Conservation (phyloP, 768 basidiomycete species). For the Lentinula guzmanii region DNA sequence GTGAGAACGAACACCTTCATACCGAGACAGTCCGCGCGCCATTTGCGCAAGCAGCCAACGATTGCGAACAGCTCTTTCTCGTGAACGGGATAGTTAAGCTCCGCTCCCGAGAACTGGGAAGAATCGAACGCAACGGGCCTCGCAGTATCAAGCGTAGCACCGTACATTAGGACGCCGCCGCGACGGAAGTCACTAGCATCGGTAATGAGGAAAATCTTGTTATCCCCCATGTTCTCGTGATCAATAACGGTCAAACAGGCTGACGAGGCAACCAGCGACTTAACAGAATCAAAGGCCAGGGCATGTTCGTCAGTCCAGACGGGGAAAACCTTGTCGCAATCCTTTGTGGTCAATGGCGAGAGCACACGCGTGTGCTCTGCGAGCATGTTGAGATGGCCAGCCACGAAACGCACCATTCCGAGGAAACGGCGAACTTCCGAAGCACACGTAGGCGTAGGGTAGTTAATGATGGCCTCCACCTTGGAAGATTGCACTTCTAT, state of each 20-base stretch:
- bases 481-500: constrained; percentile 15
- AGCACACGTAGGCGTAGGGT: constrained; percentile 12
- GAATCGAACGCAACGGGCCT: constrained; percentile 25
- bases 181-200: constrained; percentile 22
- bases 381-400: constrained; percentile 7
- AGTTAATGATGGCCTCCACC: constrained; percentile 15
- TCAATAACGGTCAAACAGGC: constrained; percentile 24
- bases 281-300: constrained; percentile 21
- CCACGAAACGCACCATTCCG: constrained; percentile 16
- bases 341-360: constrained; percentile 13
- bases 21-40: constrained; percentile 12
- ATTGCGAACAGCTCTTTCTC: constrained; percentile 27
- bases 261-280: constrained; percentile 17
- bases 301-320: constrained; percentile 18
- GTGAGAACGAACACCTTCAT: constrained; percentile 18
- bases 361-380: constrained; percentile 14
- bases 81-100: constrained; percentile 20
- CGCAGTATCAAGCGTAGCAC: constrained; percentile 17
- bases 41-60: constrained; percentile 17
- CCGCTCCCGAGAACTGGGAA: constrained; percentile 14
- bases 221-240: constrained; percentile 20
- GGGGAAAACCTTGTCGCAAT: constrained; percentile 9
- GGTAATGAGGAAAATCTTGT: constrained; percentile 23
- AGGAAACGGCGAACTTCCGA: constrained; percentile 16
- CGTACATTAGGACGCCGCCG: constrained; percentile 20